A percentile compares a stretch with the other conserved stretches of the same genome.
These are phyloP conservation scores for Ambrosiella xylebori DNA, from an alignment of 2,329 filamentous ascomycete genomes.

Conservation along the genomic window DNA sequence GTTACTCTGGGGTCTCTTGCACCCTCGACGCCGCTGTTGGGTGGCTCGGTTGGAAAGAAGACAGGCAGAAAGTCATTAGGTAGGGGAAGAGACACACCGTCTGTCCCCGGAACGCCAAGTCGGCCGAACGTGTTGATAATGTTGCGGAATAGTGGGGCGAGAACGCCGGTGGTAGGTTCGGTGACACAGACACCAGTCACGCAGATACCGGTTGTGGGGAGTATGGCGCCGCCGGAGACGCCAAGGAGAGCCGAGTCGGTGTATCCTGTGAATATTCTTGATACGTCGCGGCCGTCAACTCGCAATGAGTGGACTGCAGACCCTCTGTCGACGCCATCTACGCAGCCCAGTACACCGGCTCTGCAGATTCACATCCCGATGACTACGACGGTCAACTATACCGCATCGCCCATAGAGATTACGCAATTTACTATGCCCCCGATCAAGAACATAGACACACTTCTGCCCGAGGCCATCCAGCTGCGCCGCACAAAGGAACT, in stretches of 20 bases:
- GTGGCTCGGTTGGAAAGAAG: background rate
- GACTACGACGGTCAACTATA: background rate
- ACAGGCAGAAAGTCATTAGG: background rate
- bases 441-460: conserved; percentile 17
- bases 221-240: background rate
- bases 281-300: background rate
- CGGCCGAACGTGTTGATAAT: background rate
- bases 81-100: background rate
- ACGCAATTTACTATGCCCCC: conserved; percentile 10
- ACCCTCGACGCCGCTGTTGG: conserved; percentile 1
- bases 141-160: background rate
- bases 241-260: background rate
- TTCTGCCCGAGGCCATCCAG: conserved; percentile 18
- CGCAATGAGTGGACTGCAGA: background rate
- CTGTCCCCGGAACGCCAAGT: background rate
- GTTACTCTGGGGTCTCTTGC: background rate
- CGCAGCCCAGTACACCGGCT: background rate
- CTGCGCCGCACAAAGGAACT: conserved; percentile 23
- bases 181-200: background rate
- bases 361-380: background rate
- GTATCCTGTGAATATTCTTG: background rate
- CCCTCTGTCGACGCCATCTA: background rate
- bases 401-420: background rate
- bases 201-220: background rate
- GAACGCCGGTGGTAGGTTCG: background rate